These are phyloP conservation scores for Xylariaceae sp. DNA, from an alignment of 2,329 filamentous ascomycete genomes.

Conservation along the genomic window DNA sequence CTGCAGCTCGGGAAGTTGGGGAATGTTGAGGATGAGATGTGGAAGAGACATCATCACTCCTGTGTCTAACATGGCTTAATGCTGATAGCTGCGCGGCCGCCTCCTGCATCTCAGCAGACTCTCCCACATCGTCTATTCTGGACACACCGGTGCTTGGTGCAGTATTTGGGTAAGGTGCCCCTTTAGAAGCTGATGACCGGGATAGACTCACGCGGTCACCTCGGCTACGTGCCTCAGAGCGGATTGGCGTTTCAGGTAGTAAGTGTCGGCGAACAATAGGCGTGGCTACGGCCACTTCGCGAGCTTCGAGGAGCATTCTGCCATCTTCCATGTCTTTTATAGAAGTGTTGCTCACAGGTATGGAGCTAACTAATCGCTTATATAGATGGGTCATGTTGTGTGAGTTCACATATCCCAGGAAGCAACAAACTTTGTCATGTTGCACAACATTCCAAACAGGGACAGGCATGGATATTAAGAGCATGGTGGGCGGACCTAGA, in stretches of 20 bases:
- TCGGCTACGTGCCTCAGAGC: constrained; percentile 23
- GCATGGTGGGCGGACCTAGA: constrained; percentile 61
- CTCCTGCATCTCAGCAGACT: constrained; percentile 66
- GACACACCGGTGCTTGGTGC: constrained; percentile 30
- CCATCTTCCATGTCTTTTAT: constrained; percentile 55
- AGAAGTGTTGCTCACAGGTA: constrained; percentile 41
- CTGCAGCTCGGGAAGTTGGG: constrained; percentile 24
- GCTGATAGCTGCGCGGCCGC: constrained; percentile 65
- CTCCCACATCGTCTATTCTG: constrained; percentile 50
- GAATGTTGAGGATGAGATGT: constrained; percentile 22
- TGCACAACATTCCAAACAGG: constrained; percentile 61
- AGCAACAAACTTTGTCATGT: constrained; percentile 64
- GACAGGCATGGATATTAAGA: constrained; percentile 63
- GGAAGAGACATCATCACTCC: constrained; percentile 41
- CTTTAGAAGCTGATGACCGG: constrained; percentile 21
- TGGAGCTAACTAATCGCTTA: constrained; percentile 51
- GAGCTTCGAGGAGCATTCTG: constrained; percentile 51
- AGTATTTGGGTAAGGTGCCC: constrained; percentile 21
- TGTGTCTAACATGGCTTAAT: constrained; percentile 58
- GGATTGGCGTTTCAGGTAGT: constrained; percentile 31
- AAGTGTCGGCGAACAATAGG: constrained; percentile 29
- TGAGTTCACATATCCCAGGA: constrained; percentile 61
- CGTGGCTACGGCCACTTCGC: constrained; percentile 41
- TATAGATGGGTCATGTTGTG: constrained; percentile 65
- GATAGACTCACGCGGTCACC: constrained; percentile 25